phyloP scores from a whole-genome alignment of 228 moss, liverwort and hornwort species.

The Sphagnum fallax region DNA sequence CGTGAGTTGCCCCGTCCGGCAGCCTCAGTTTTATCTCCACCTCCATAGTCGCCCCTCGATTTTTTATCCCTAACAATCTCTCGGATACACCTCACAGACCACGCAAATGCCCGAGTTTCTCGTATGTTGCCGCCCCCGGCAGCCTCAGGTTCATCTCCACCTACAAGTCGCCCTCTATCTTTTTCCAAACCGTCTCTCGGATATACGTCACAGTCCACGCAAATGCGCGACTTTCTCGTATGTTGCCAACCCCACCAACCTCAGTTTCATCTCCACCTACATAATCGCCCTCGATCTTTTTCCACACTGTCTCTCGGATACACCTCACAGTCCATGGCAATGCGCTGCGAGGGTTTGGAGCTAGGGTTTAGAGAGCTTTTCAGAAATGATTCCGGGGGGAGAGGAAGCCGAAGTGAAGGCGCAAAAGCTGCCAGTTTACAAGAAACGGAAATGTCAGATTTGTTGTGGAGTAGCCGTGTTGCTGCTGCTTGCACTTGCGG shows the following conservation, averaged over 20 bases:
- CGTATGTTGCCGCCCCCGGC: conserved; percentile 19
- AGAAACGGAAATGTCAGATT: conserved; percentile 24
- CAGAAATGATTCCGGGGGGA: too few relatives aligned
- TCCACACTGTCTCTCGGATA: too few relatives aligned
- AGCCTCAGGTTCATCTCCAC: conserved; percentile 47
- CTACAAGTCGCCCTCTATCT: conserved; percentile 12
- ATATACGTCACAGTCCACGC: conserved; percentile 7
- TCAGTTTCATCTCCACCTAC: conserved; percentile 50
- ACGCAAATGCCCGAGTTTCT: conserved; percentile 28
- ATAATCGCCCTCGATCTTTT: conserved; percentile 1
- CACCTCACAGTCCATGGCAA: conserved; percentile 10
- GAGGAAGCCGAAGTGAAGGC: conserved; percentile 28
- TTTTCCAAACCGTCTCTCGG: too few relatives aligned
- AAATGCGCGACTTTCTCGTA: conserved; percentile 32
- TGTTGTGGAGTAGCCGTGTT: conserved; percentile 35
- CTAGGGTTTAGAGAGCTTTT: too few relatives aligned
- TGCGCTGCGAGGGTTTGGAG: conserved; percentile 5
- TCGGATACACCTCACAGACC: neutral
- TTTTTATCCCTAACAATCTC: neutral
- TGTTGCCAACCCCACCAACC: conserved; percentile 18
- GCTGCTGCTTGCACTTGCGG: conserved; percentile 19
- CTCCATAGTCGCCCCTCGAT: conserved; percentile 40
- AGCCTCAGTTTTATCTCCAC: conserved; percentile 92
- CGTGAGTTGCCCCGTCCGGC: conserved; percentile 56
- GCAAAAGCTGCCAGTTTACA: conserved; percentile 21